Base-by-base conservation (phyloP, 257 asterid species). In the Salvia hispanica region DNA sequence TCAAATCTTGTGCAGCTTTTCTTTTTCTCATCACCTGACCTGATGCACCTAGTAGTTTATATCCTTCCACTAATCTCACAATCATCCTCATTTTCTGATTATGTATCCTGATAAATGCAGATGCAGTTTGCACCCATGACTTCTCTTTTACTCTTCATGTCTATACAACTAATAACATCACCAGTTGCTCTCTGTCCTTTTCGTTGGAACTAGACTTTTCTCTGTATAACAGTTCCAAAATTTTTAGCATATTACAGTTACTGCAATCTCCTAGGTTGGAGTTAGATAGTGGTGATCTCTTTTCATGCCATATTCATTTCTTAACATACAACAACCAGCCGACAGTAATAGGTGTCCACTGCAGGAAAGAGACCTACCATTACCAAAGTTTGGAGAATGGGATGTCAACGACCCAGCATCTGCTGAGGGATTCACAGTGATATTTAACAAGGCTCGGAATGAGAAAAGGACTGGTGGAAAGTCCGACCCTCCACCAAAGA, bases 401-500 rank as follows among this genome's bases (percentile, higher is more conserved):
- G 70, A 64, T 47, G 70, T 47, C 15, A 64, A 48, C 3, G 58
- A 64, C 70, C 70, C 70, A 0, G 46, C 70, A 33, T 64, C 70
- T 0, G 70, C 70, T 14, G 70, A 64, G 14, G 70, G 70, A 36
- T 64, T 47, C 70, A 64, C 70, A 9, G 70, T 64, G 33, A 64
- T 64, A 28, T 64, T 64, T 33, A 64, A 64, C 58, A 64, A 64
- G 34, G 70, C 70, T 48, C 34, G 70, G 70, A 64, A 64, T 10
- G 70, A 47, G 70, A 64, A 48, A 64, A 81, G 73, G 75, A 74
- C 86, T 5, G 95, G 89, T 68, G 85, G 77, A 28, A 85, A 80
- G 60, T 57, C 81, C 11, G 92, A 83, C 63, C 81, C 86, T 21
- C 90, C 90, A 1, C 78, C 88, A 3, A 83, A 81, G 76, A 77